Base-by-base conservation (phyloP, 768 basidiomycete species). In the Pleurotus cornucopiae region DNA sequence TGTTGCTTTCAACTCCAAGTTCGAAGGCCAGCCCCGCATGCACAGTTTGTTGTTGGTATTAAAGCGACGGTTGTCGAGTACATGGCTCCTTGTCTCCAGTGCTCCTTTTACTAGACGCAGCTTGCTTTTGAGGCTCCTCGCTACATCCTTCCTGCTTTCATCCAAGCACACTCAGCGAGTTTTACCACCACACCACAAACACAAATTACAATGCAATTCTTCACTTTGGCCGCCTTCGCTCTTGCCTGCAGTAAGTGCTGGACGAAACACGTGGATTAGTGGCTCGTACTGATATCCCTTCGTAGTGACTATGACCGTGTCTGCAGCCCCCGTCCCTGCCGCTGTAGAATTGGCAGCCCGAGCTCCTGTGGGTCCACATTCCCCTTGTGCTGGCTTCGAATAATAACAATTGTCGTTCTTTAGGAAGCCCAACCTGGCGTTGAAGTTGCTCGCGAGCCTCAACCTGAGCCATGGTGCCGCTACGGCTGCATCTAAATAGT, bases 11-110 rank as follows among this genome's bases (percentile, higher is more conserved):
- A 53, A 39, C 30, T 34, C 30, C 7, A 34, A 34, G 7, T 34
- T 34, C 30, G 30, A 34, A 34, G 11, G 30, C 38, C 38, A 41
- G 18, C 21, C 51, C 38, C 26, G 12, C 48, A 49, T 49, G 48
- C 14, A 14, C 5, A 11, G 21, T 38, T 53, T 53, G 39, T 53
- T 37, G 51, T 53, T 53, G 51, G 38, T 53, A 53, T 53, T 53
- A 53, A 53, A 53, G 51, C 51, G 51, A 53, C 51, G 51, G 51
- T 53, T 53, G 51, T 30, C 26, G 34, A 43, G 51, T 39, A 38
- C 51, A 39, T 47, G 13, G 11, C 5, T 21, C 48, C 51, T 53
- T 41, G 39, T 53, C 51, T 41, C 21, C 51, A 41, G 16, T 53
- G 20, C 51, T 53, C 51, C 51, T 26, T 53, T 53, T 39, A 53